A percentile compares a stretch with the other conserved stretches of the same genome.
Evolutionary conservation across 495 filamentous ascomycete species (phyloP).

Genomic region (Talaromyces stipitatus): DNA sequence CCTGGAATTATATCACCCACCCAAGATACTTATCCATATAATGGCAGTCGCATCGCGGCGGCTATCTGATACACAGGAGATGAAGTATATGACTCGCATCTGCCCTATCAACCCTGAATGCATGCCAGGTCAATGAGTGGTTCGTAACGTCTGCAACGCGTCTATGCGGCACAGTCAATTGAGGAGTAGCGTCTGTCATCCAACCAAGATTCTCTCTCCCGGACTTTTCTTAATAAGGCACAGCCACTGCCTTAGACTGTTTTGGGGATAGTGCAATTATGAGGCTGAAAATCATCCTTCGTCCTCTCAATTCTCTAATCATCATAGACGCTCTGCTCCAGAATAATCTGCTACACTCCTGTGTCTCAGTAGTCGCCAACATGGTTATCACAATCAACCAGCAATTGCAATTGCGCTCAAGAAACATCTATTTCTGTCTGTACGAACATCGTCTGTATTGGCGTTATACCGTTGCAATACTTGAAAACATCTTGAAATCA

Average conservation of each 20-base stretch:
- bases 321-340: background rate
- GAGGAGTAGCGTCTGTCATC: background rate
- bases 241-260: background rate
- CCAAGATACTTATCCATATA: background rate
- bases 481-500: background rate
- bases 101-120: background rate
- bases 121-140: background rate
- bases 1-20: background rate
- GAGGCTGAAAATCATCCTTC: background rate
- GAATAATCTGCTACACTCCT: background rate
- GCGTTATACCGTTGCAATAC: background rate
- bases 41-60: background rate
- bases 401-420: no score
- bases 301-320: background rate
- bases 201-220: background rate
- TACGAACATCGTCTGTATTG: background rate
- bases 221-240: background rate
- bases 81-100: constrained; percentile 1
- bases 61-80: constrained; percentile 1
- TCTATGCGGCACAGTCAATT: constrained; percentile 1
- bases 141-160: constrained; percentile 2
- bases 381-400: background rate
- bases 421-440: background rate
- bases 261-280: background rate
- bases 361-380: constrained; percentile 3